phyloP scores from a whole-genome alignment of 2,329 filamentous ascomycete genomes.

The Aspergillus hiratsukae region DNA sequence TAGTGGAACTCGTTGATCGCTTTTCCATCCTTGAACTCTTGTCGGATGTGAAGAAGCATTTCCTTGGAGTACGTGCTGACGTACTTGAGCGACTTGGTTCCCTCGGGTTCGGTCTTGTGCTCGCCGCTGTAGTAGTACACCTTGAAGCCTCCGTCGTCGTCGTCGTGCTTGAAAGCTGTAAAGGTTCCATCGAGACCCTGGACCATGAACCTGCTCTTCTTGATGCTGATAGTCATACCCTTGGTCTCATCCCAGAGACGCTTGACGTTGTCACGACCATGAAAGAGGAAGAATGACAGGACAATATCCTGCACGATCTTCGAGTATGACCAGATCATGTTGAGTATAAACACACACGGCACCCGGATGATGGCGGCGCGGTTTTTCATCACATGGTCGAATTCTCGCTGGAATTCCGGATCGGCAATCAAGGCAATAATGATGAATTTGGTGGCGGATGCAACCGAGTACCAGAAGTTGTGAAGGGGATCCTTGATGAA shows the following conservation, averaged over 20 bases:
- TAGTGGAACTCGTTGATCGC: conserved; percentile 48
- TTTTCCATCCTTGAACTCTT: conserved; percentile 44
- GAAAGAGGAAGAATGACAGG: conserved; percentile 47
- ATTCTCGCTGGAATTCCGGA: conserved; percentile 49
- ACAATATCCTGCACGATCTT: conserved; percentile 41
- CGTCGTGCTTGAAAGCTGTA: conserved; percentile 46
- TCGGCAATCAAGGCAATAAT: conserved; percentile 49
- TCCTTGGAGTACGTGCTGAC: conserved; percentile 47
- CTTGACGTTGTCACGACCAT: conserved; percentile 46
- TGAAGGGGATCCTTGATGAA: conserved; percentile 33
- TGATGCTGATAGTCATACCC: conserved; percentile 46
- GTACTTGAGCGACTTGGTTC: conserved; percentile 37
- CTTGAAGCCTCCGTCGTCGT: conserved; percentile 36
- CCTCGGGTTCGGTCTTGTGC: conserved; percentile 44
- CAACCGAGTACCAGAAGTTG: conserved; percentile 41
- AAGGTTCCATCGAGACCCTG: conserved; percentile 46
- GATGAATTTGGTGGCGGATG: conserved; percentile 46
- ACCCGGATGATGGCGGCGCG: conserved; percentile 33
- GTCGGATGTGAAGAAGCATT: conserved; percentile 42
- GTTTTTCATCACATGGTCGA: conserved; percentile 41
- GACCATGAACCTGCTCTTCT: conserved; percentile 45
- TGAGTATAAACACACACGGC: conserved; percentile 40
- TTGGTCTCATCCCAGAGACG: conserved; percentile 47
- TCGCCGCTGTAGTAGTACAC: conserved; percentile 38
- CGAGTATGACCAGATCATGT: conserved; percentile 47